Conservation (phyloP, 2,329 filamentous ascomycete species). For the Aspergillus sp. region DNA sequence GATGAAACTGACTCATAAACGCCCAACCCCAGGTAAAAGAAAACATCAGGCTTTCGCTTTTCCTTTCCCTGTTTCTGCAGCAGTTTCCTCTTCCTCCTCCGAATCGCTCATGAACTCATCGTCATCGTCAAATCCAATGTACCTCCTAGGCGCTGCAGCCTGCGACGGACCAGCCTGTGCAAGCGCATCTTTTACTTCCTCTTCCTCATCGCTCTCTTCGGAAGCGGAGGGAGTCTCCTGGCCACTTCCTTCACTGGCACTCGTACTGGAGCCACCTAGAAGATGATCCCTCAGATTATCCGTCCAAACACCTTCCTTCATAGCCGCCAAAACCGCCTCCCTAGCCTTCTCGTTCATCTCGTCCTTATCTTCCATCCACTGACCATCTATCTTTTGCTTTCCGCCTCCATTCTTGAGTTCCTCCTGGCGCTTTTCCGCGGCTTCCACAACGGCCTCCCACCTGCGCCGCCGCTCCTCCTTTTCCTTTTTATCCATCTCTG, state of each 20-base stretch:
- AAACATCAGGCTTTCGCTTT: conserved; percentile 38
- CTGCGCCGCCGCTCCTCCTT: conserved; percentile 79
- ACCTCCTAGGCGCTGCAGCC: conserved; percentile 38
- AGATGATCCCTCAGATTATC: conserved; percentile 46
- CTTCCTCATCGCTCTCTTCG: conserved; percentile 44
- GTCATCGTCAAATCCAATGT: conserved; percentile 54
- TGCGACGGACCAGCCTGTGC: conserved; percentile 30
- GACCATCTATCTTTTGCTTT: conserved; percentile 73
- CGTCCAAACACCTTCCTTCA: conserved; percentile 63
- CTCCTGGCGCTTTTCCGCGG: conserved; percentile 79
- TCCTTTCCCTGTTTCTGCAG: conserved; percentile 38
- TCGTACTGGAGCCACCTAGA: conserved; percentile 42
- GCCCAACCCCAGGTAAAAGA: background rate
- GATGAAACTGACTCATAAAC: conserved; percentile 12
- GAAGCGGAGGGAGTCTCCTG: conserved; percentile 35
- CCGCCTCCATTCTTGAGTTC: conserved; percentile 77
- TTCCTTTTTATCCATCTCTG: conserved; percentile 94
- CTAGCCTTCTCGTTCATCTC: conserved; percentile 83
- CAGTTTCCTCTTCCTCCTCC: conserved; percentile 39
- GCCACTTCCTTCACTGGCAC: conserved; percentile 45
- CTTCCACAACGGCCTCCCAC: conserved; percentile 87
- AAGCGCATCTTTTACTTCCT: conserved; percentile 38
- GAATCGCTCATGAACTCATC: conserved; percentile 53
- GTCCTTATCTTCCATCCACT: conserved; percentile 95
- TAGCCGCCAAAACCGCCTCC: conserved; percentile 73